phyloP scores from a whole-genome alignment of 306 rosid genomes.

The Morella rubra region DNA sequence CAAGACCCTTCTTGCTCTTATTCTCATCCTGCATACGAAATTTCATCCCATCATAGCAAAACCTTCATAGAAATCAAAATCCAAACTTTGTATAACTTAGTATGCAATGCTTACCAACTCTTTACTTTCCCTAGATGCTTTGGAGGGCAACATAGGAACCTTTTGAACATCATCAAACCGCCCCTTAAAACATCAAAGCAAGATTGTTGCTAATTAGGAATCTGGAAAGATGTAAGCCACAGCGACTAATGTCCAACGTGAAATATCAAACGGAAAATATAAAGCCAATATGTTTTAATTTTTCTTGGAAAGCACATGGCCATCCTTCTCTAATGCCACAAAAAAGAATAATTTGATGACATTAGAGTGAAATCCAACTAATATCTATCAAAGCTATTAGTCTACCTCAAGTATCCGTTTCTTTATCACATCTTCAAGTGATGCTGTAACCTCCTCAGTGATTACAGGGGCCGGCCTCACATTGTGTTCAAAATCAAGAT shows the following conservation, averaged over 20 bases:
- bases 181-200: constrained; percentile 47
- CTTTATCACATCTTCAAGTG: constrained; percentile 76
- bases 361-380: constrained; percentile 14
- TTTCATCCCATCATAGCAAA: constrained; percentile 12
- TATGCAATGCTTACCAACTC: constrained; percentile 62
- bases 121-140: constrained; percentile 64
- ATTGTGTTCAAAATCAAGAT: constrained; percentile 88
- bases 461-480: constrained; percentile 84
- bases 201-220: constrained; percentile 1
- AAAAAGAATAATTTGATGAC: constrained; percentile 6
- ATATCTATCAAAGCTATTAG: constrained; percentile 17
- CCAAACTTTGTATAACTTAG: constrained; percentile 17
- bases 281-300: neutral
- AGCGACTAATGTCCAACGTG: neutral
- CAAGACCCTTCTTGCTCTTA: constrained; percentile 91
- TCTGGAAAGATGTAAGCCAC: neutral
- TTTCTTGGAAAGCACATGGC: neutral
- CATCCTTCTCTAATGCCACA: constrained; percentile 2
- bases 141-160: constrained; percentile 58
- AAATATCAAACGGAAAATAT: neutral
- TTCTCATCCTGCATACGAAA: constrained; percentile 68
- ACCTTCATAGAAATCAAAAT: constrained; percentile 17
- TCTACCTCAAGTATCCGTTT: constrained; percentile 77
- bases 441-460: constrained; percentile 82
- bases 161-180: constrained; percentile 72